These are phyloP conservation scores for Discostella pseudostelligera DNA, from an alignment of 108 stramenopile genomes.

Conservation along the genomic window DNA sequence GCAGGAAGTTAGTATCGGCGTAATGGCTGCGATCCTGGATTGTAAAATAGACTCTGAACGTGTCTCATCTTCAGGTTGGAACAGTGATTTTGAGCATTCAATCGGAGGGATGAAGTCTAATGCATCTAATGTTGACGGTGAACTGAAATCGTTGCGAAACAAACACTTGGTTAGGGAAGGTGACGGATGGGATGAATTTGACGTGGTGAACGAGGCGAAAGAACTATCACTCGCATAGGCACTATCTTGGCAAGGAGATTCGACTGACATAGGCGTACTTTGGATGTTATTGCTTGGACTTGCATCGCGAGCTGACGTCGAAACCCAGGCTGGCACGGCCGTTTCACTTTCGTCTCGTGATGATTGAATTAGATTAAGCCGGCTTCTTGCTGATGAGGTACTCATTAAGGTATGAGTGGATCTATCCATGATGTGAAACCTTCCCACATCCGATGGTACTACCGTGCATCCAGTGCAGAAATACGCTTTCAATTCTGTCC, in stretches of 20 bases:
- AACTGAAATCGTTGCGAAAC: constrained; percentile 33
- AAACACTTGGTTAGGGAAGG: constrained; percentile 15
- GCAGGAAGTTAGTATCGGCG: constrained; percentile 84
- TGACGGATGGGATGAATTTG: constrained; percentile 13
- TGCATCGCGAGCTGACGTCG: constrained; percentile 25
- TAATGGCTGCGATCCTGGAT: constrained; percentile 58
- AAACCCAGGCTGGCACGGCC: constrained; percentile 41
- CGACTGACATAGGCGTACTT: constrained; percentile 11
- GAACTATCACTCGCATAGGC: constrained; percentile 2
- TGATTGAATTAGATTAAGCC: constrained; percentile 67
- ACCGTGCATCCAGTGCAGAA: constrained; percentile 83
- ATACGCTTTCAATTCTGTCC: constrained; percentile 61
- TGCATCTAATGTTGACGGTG: constrained; percentile 60
- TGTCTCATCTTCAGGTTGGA: constrained; percentile 10
- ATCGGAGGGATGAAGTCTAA: constrained; percentile 75
- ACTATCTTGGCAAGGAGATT: constrained; percentile 13
- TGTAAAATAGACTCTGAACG: constrained; percentile 38
- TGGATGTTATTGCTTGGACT: background rate
- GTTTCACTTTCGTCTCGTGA: constrained; percentile 47
- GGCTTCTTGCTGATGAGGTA: constrained; percentile 73
- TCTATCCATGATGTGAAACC: constrained; percentile 86
- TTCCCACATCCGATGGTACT: constrained; percentile 69
- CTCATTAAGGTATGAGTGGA: constrained; percentile 78
- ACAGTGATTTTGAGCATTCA: constrained; percentile 36
- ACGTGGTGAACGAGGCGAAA: constrained; percentile 1